Percentiles rank a stretch among this genome's conserved stretches.
These are phyloP conservation scores for Tetragonia tetragonoides DNA, from an alignment of 148 eudicot species.

Conservation along the genomic window DNA sequence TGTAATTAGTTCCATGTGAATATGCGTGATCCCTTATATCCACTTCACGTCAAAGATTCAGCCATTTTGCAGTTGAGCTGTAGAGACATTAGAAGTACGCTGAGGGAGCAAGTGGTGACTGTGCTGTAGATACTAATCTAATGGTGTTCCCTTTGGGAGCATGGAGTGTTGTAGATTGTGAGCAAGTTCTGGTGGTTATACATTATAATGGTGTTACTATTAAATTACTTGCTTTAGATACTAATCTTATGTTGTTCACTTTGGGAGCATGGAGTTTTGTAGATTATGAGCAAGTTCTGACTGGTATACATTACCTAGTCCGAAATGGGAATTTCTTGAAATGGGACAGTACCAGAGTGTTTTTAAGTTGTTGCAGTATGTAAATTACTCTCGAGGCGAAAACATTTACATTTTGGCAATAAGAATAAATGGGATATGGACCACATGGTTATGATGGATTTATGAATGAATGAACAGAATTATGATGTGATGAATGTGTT, in stretches of 20 bases:
- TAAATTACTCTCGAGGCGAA: conserved; percentile 14
- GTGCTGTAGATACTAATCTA: background rate
- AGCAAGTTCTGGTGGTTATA: background rate
- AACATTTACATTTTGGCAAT: conserved; percentile 9
- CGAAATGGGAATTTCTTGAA: background rate
- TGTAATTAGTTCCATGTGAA: too few relatives aligned
- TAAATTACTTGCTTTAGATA: background rate
- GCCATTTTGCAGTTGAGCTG: too few relatives aligned
- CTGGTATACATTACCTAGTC: background rate
- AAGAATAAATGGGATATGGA: conserved; percentile 15
- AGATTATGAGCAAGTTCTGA: conserved; percentile 8
- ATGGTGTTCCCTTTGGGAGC: background rate
- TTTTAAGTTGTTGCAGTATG: conserved; percentile 15
- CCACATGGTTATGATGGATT: background rate
- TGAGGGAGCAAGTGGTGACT: too few relatives aligned
- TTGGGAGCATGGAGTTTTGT: background rate
- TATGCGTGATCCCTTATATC: too few relatives aligned
- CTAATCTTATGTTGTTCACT: background rate
- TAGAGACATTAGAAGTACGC: too few relatives aligned
- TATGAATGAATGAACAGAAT: too few relatives aligned
- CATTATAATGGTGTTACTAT: too few relatives aligned
- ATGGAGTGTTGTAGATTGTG: background rate
- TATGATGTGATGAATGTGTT: too few relatives aligned
- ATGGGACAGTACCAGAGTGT: conserved; percentile 2
- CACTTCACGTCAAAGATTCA: too few relatives aligned